Base-by-base conservation (phyloP, 1,284 basidiomycete genomes). In the Megacollybia platyphylla region DNA sequence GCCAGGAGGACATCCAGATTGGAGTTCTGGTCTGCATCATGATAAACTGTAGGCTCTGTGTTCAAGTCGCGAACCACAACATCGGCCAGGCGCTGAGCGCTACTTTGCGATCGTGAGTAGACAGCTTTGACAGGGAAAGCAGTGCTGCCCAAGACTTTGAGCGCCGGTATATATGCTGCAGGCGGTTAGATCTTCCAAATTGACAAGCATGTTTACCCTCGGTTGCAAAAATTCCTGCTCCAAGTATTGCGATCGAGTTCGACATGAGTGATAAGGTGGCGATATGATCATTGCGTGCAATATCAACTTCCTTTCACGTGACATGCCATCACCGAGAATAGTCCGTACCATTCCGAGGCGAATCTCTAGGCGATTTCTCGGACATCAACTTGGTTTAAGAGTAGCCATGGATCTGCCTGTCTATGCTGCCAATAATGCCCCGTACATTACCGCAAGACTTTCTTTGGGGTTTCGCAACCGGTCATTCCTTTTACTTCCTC, bases 91-190 rank as follows among this genome's bases (percentile, higher is more conserved):
- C 67, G 65, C 11, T 58, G 57, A 2, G 79, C 76, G 43, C 76
- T 81, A 52, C 68, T 70, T 48, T 73, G 61, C 1, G 83, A 85
- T 40, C 84, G 74, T n/a, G 86, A 90, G 64, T 88, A 89, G 46
- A 90, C 67, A 1, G 83, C 82, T 49, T 68, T 76, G 42, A 89
- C 65, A 24, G 56, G 53, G 40, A 69, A 66, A 8, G 67, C 60
- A 37, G 62, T 57, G 32, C 56, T 56, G 20, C 65, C 64, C 38
- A 84, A 64, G 10, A 62, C 54, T 13, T 67, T 67, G 42, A 89
- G 68, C 8, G 81, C 77, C 31, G 87, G 86, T 15, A 89, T 64
- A 60, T 89, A 81, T 6, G 81, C 81, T 81, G 56, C 58, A 49
- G 28, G 46, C 41, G 11, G 32, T 10, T 13, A 20, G 27, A n/a